Evolutionary conservation across 2,329 filamentous ascomycete species (phyloP).

Genomic region (Myrmaecium sp.): DNA sequence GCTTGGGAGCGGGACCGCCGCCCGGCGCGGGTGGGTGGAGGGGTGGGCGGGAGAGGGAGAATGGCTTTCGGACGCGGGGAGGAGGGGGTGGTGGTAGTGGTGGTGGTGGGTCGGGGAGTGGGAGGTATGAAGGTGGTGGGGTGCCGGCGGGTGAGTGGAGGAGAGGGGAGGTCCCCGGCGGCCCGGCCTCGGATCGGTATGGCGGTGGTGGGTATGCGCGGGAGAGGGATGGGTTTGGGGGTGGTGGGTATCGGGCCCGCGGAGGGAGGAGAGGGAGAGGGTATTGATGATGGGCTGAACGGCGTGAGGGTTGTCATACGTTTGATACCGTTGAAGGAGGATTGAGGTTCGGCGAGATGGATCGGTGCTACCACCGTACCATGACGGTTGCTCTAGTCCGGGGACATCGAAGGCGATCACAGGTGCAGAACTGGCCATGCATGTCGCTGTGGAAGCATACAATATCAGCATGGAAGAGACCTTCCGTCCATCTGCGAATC

Average conservation of each 20-base stretch:
- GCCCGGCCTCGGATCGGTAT: slow-evolving; percentile 14
- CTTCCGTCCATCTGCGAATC: no score
- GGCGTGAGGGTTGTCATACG: no score
- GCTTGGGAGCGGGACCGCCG: slow-evolving; percentile 12
- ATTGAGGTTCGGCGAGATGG: no score
- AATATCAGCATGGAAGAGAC: no score
- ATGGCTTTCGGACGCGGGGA: slow-evolving; percentile 20
- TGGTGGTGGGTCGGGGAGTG: slow-evolving; percentile 22
- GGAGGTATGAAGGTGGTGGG: slow-evolving; percentile 20
- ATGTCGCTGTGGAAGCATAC: no score
- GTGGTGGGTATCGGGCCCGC: no score
- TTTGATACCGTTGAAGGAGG: no score
- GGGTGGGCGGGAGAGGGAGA: slow-evolving; percentile 20
- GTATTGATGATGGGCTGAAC: slow-evolving; percentile 14
- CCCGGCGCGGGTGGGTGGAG: slow-evolving; percentile 16
- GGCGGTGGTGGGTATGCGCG: slow-evolving; percentile 21
- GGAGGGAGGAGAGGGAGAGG: slow-evolving; percentile 15
- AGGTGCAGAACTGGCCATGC: no score
- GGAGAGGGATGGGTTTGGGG: no score
- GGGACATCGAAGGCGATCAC: no score
- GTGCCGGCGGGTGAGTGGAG: slow-evolving; percentile 47
- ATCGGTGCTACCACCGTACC: no score
- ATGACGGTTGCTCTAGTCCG: no score
- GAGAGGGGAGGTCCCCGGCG: slow-evolving; percentile 45
- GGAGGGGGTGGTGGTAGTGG: slow-evolving; percentile 21